These are phyloP conservation scores for Cupressus sempervirens DNA, from an alignment of 75 land plant species.

Conservation along the genomic window DNA sequence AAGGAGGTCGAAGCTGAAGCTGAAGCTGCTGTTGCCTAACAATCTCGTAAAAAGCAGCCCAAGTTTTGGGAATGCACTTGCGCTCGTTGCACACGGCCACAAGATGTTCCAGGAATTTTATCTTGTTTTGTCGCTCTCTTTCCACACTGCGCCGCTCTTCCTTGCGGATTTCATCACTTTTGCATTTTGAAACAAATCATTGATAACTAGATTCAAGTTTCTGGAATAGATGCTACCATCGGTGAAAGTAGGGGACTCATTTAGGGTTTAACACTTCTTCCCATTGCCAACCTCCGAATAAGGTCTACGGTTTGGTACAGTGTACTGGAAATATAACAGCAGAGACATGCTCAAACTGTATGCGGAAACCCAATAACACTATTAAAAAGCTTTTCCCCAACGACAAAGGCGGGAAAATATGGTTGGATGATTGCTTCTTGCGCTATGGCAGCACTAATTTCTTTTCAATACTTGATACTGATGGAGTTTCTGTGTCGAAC, in stretches of 20 bases:
- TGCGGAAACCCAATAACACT: neutral
- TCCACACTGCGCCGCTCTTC: no score
- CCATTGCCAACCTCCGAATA: neutral
- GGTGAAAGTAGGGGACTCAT: neutral
- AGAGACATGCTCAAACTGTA: neutral
- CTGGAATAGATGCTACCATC: no score
- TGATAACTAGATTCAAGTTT: no score
- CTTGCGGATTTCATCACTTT: no score
- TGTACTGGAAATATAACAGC: neutral
- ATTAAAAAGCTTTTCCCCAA: neutral
- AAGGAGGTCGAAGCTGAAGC: no score
- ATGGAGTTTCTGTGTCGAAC: neutral
- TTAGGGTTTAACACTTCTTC: neutral
- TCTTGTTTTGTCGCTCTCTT: no score
- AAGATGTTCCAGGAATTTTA: no score
- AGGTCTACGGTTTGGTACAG: neutral
- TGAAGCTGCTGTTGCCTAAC: no score
- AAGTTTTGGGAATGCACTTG: no score
- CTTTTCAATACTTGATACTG: neutral
- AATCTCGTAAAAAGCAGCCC: no score
- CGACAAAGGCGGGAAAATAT: neutral
- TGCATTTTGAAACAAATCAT: no score
- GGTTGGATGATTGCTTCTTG: slow-evolving; percentile 9
- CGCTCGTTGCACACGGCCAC: no score
- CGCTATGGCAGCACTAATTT: slow-evolving; percentile 12